Percentiles rank a stretch among this genome's conserved stretches.
These are phyloP conservation scores for Alternaria arborescens DNA, from an alignment of 2,329 filamentous ascomycete genomes.

Conservation along the genomic window DNA sequence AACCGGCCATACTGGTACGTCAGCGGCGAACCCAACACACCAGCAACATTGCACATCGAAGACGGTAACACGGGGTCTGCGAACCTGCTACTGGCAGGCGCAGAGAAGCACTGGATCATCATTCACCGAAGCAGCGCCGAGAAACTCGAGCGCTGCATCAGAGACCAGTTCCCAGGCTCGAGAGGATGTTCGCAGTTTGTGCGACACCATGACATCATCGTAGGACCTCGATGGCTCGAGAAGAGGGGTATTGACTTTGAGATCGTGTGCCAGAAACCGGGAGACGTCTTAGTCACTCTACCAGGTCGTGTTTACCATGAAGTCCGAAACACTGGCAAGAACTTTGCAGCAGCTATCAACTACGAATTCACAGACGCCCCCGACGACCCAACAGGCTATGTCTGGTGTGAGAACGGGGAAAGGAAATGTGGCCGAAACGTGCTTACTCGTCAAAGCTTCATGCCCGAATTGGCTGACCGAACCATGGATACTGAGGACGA, in stretches of 20 bases:
- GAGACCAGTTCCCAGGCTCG: neutral
- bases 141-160: constrained; percentile 11
- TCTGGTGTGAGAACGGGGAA: constrained; percentile 9
- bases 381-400: constrained; percentile 9
- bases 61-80: constrained; percentile 15
- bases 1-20: constrained; percentile 20
- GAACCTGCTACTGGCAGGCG: constrained; percentile 18
- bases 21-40: constrained; percentile 6
- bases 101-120: constrained; percentile 20
- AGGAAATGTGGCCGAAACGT: constrained; percentile 9
- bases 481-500: neutral
- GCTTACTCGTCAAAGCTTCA: constrained; percentile 13
- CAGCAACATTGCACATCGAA: constrained; percentile 14
- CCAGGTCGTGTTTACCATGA: constrained; percentile 17
- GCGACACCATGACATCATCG: constrained; percentile 13
- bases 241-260: constrained; percentile 11
- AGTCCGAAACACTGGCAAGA: constrained; percentile 16
- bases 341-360: constrained; percentile 19
- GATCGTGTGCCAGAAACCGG: constrained; percentile 7
- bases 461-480: neutral
- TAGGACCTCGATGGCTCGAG: constrained; percentile 13
- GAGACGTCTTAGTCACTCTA: constrained; percentile 19
- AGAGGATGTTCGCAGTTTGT: constrained; percentile 18
- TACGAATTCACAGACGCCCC: constrained; percentile 14
- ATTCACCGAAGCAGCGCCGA: constrained; percentile 8